Evolutionary conservation across 2,329 filamentous ascomycete genomes (phyloP), one percentile per base, ranked within the genome.

Genomic region (Lomentospora prolificans): DNA sequence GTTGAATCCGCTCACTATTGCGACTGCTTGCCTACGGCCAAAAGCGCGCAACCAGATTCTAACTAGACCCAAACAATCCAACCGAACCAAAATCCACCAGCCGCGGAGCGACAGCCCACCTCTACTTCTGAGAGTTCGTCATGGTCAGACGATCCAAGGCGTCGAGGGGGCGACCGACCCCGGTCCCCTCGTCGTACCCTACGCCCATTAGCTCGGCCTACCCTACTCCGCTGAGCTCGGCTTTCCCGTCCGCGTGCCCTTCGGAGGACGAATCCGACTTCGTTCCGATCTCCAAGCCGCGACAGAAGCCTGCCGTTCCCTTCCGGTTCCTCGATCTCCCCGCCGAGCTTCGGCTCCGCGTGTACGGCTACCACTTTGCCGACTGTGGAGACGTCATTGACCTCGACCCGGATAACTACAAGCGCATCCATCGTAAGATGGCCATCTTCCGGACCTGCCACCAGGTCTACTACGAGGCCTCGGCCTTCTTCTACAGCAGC

Each of bases 261-360:
- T 72, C 73, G 25, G 69, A 75, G 44, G 66, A 64, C 58, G 70
- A 74, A 33, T 58, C 61, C 25, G 69, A 67, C 51, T 65, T 69
- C 14, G 64, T 65, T 17, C 8, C 46, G 10, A 19, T 25, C 9
- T 30, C 31, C n/a, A 33, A 39, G 50, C 66, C 68, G 22, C 27
- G 30, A 33, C 28, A 30, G 50, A 39, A 24, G 39, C 53, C 53
- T 17, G 64, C 69, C 2, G 66, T 69, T 48, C 75, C 80, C 0
- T 89, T 89, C 56, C 78, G 72, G 6, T 87, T 90, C 66, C 75
- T 90, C 57, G 72, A 79, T 28, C 72, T 91, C 1, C 87, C 87
- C 0, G 76, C 80, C 0, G 87, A 91, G 64, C 68, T 91, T 28
- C 83, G 87, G 6, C 72, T 86, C 58, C 80, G 82, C 62, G 79